Conservation (phyloP, 495 filamentous ascomycete species). For the Penicillium lagena region DNA sequence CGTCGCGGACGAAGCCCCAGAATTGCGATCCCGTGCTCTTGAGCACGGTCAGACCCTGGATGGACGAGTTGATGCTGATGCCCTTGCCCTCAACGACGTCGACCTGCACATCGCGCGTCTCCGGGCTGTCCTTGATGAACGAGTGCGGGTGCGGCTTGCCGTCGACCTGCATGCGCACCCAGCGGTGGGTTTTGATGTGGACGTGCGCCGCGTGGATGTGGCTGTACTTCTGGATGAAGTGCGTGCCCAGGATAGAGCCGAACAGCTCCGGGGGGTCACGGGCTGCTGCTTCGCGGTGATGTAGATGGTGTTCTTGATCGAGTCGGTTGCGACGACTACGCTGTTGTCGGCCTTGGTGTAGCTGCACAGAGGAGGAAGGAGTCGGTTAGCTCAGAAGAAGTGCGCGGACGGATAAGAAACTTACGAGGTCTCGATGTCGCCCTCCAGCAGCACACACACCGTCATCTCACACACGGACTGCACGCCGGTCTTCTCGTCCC, state of each 20-base stretch:
- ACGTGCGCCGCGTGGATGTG: constrained; percentile 83
- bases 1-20: constrained; percentile 87
- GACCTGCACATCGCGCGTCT: constrained; percentile 60
- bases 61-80: constrained; percentile 64
- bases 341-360: constrained; percentile 95
- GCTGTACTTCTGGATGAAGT: constrained; percentile 81
- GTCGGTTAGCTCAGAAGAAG: no score
- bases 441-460: constrained; percentile 82
- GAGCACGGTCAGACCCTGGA: constrained; percentile 75
- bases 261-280: constrained; percentile 93
- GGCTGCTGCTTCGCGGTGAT: constrained; percentile 91
- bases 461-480: constrained; percentile 95
- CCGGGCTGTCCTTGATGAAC: constrained; percentile 83
- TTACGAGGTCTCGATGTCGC: constrained; percentile 83
- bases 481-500: constrained; percentile 62
- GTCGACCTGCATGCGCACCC: constrained; percentile 84
- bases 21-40: constrained; percentile 98
- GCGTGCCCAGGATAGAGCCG: constrained; percentile 71
- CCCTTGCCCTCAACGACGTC: constrained; percentile 50
- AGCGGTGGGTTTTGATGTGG: constrained; percentile 77
- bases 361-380: constrained; percentile 28
- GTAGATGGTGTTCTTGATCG: constrained; percentile 96
- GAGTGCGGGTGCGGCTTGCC: constrained; percentile 94
- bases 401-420: constrained; percentile 9
- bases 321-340: constrained; percentile 92